phyloP scores from a whole-genome alignment of 176 grass and related monocot genomes.

The Oryza rufipogon region DNA sequence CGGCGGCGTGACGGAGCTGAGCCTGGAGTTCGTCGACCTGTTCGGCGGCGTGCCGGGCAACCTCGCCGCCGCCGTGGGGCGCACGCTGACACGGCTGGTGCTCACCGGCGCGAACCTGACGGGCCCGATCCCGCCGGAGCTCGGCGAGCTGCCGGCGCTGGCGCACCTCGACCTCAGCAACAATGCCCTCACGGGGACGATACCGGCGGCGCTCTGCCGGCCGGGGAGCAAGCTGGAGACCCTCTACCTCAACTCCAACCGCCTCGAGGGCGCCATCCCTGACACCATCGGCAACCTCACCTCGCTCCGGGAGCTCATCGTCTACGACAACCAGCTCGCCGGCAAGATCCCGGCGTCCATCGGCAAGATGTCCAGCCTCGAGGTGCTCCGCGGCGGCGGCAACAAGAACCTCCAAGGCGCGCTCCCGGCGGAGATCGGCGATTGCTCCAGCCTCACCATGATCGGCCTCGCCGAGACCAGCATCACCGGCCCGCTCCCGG shows the following conservation, averaged over 20 bases:
- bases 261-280: slow-evolving; percentile 62
- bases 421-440: slow-evolving; percentile 66
- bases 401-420: slow-evolving; percentile 73
- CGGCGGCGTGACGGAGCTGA: slow-evolving; percentile 59
- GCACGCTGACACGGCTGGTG: slow-evolving; percentile 58
- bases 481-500: slow-evolving; percentile 66
- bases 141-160: slow-evolving; percentile 48
- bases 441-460: slow-evolving; percentile 68
- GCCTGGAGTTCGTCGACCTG: slow-evolving; percentile 59
- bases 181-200: slow-evolving; percentile 67
- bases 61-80: slow-evolving; percentile 40
- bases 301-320: slow-evolving; percentile 56
- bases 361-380: slow-evolving; percentile 48
- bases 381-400: slow-evolving; percentile 67
- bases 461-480: slow-evolving; percentile 80
- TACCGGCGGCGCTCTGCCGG: slow-evolving; percentile 56
- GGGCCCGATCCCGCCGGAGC: slow-evolving; percentile 59
- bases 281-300: slow-evolving; percentile 61
- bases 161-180: slow-evolving; percentile 67
- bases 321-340: slow-evolving; percentile 82
- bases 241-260: slow-evolving; percentile 67
- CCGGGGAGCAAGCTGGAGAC: slow-evolving; percentile 59
- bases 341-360: slow-evolving; percentile 59
- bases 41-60: slow-evolving; percentile 57
- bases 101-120: slow-evolving; percentile 70